These are phyloP conservation scores for Trichoderma reesei DNA, from an alignment of 495 filamentous ascomycete genomes.

Conservation along the genomic window DNA sequence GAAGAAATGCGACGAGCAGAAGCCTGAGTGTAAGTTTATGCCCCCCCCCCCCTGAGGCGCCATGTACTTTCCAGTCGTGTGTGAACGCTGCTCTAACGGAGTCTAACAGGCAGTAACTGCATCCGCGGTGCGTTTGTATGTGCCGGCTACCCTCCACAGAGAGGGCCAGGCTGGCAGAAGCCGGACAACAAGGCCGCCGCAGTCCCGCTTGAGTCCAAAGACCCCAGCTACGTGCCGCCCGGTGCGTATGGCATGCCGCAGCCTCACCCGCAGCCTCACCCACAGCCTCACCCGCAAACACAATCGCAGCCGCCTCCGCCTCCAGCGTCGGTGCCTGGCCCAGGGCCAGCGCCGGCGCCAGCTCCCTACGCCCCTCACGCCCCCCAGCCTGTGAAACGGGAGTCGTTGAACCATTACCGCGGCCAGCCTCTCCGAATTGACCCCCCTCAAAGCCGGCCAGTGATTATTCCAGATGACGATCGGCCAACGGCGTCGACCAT, in stretches of 20 bases:
- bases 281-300: slow-evolving; percentile 15
- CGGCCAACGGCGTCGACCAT: slow-evolving; percentile 39
- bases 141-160: slow-evolving; percentile 73
- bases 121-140: slow-evolving; percentile 85
- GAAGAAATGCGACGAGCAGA: slow-evolving; percentile 97
- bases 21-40: slow-evolving; percentile 70
- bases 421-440: slow-evolving; percentile 46
- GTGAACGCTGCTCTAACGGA: not conserved
- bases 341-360: slow-evolving; percentile 9
- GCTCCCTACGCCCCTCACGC: slow-evolving; percentile 10
- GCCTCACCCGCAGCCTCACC: slow-evolving; percentile 14
- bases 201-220: slow-evolving; percentile 79
- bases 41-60: not conserved
- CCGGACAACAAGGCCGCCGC: slow-evolving; percentile 50
- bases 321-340: not conserved
- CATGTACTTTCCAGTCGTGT: not conserved
- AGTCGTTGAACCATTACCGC: slow-evolving; percentile 41
- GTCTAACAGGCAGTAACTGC: slow-evolving; percentile 75
- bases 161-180: slow-evolving; percentile 57
- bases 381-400: slow-evolving; percentile 31
- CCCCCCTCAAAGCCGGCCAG: slow-evolving; percentile 41
- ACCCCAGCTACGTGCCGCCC: slow-evolving; percentile 50
- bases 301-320: slow-evolving; percentile 13
- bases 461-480: slow-evolving; percentile 37
- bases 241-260: slow-evolving; percentile 48